These are phyloP conservation scores for Fusarium sp. DNA, from an alignment of 2,329 filamentous ascomycete genomes.

Conservation along the genomic window DNA sequence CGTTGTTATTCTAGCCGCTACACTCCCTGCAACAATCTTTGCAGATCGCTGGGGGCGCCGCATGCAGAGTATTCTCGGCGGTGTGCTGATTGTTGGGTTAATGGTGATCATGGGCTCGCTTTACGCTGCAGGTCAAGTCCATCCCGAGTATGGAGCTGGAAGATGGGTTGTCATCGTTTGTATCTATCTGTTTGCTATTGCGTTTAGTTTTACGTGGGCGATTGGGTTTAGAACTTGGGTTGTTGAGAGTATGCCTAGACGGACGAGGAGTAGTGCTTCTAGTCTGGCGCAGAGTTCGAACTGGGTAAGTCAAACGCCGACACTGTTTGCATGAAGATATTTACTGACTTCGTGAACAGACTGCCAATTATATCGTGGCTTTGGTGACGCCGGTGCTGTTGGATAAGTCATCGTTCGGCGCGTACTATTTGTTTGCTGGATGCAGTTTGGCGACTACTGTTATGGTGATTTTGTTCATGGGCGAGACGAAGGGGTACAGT, in stretches of 20 bases:
- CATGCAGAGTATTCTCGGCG: constrained; percentile 63
- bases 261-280: constrained; percentile 65
- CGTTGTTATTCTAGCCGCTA: constrained; percentile 64
- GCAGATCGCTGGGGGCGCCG: constrained; percentile 68
- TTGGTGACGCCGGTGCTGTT: constrained; percentile 57
- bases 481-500: constrained; percentile 55
- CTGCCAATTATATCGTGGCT: constrained; percentile 59
- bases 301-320: constrained; percentile 51
- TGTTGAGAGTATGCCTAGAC: constrained; percentile 66
- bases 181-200: constrained; percentile 61
- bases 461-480: constrained; percentile 54
- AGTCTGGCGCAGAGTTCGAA: constrained; percentile 65
- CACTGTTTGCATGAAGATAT: accelerated
- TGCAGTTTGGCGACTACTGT: constrained; percentile 53
- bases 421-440: constrained; percentile 59
- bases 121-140: constrained; percentile 57
- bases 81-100: constrained; percentile 59
- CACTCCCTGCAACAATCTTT: constrained; percentile 64
- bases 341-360: constrained; percentile 31
- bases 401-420: constrained; percentile 53
- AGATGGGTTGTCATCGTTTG: constrained; percentile 63
- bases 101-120: constrained; percentile 66
- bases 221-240: constrained; percentile 65
- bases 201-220: constrained; percentile 62
- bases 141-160: constrained; percentile 51